phyloP scores from a whole-genome alignment of 2,329 filamentous ascomycete species.

The Paramyrothecium roridum region DNA sequence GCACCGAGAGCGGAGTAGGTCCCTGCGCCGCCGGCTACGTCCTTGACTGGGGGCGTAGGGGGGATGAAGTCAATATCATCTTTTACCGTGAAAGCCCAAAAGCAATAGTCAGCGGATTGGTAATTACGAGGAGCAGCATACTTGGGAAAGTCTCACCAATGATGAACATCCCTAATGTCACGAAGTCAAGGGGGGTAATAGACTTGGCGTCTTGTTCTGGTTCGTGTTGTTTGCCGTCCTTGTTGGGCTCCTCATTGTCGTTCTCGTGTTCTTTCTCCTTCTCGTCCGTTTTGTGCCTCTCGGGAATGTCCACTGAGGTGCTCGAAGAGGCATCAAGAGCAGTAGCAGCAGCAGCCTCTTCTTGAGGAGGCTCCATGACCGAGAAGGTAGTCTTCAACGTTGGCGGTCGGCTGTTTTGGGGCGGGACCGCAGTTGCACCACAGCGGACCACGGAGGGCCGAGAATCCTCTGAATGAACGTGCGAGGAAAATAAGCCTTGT shows the following conservation, averaged over 20 bases:
- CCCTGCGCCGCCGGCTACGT: conserved; percentile 86
- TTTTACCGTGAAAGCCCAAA: conserved; percentile 29
- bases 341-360: not conserved
- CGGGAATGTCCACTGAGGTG: too few species aligned
- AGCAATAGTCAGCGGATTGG: conserved; percentile 2
- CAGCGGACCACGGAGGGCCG: too few species aligned
- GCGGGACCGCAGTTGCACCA: too few species aligned
- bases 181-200: conserved; percentile 57
- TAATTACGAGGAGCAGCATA: not conserved
- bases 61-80: conserved; percentile 89
- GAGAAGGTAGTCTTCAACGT: too few species aligned
- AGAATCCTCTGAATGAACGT: too few species aligned
- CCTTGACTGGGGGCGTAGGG: conserved; percentile 63
- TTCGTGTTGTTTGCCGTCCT: conserved; percentile 1
- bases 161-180: conserved; percentile 72
- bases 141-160: conserved; percentile 49
- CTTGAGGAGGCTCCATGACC: not conserved
- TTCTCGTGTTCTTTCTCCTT: conserved; percentile 4
- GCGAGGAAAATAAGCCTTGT: too few species aligned
- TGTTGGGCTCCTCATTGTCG: not conserved
- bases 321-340: too few species aligned
- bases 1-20: conserved; percentile 85
- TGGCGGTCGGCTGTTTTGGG: too few species aligned
- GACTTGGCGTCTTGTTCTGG: not conserved
- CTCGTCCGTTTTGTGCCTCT: not conserved